Conservation (phyloP, 2,329 filamentous ascomycete species). For the Clonostachys byssicola region DNA sequence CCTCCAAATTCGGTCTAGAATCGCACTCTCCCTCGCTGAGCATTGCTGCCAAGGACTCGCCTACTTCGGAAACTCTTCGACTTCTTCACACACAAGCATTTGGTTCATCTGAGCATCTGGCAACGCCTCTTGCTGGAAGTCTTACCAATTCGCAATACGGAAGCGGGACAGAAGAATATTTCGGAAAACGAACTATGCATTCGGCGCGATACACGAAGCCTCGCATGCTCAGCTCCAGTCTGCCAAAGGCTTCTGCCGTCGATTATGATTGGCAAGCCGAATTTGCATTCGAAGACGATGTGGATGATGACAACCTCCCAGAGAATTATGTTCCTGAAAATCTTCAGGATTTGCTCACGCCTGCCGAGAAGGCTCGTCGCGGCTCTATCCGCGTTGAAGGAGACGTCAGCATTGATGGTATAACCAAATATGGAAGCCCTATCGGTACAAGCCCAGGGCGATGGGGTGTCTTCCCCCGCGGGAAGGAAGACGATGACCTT, state of each 20-base stretch:
- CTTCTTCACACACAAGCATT: conserved; percentile 64
- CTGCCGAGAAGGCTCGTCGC: conserved; percentile 61
- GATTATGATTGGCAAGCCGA: conserved; percentile 61
- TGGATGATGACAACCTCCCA: conserved; percentile 50
- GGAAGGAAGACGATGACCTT: conserved; percentile 52
- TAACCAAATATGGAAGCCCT: conserved; percentile 58
- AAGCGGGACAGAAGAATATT: conserved; percentile 52
- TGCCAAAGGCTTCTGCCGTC: conserved; percentile 59
- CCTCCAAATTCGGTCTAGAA: conserved; percentile 85
- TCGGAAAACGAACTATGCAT: conserved; percentile 69
- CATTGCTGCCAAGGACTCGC: conserved; percentile 49
- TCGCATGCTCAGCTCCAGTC: conserved; percentile 63
- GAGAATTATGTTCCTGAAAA: conserved; percentile 68
- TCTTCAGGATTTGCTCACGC: conserved; percentile 61
- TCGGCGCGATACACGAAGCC: conserved; percentile 62
- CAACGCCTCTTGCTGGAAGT: conserved; percentile 39
- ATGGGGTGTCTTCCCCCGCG: conserved; percentile 58
- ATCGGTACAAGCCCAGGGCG: conserved; percentile 55
- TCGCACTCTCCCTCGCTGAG: conserved; percentile 74
- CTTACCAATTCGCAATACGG: conserved; percentile 47
- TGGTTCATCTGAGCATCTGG: conserved; percentile 62
- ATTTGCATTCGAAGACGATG: conserved; percentile 69
- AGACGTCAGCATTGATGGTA: conserved; percentile 38
- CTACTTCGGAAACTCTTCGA: conserved; percentile 61
- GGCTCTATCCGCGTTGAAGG: conserved; percentile 56